Percentiles rank a stretch among this genome's conserved stretches.
phyloP scores from a whole-genome alignment of 495 filamentous ascomycete species.

The Penicillium taxi region DNA sequence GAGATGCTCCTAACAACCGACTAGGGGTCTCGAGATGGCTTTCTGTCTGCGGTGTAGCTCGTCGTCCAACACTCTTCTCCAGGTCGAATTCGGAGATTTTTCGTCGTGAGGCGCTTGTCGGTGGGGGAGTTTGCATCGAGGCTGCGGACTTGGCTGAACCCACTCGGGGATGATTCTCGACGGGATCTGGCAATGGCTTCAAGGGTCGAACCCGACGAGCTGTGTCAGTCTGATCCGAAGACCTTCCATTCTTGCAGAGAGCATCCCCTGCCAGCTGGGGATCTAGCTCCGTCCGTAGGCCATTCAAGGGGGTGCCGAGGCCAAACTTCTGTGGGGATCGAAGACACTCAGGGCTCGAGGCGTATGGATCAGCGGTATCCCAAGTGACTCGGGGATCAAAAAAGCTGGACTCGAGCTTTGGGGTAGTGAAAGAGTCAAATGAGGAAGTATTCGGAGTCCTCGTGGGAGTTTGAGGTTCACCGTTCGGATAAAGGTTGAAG shows the following conservation, averaged over 20 bases:
- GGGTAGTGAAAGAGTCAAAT: constrained; percentile 61
- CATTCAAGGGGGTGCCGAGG: constrained; percentile 26
- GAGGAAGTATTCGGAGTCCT: constrained; percentile 60
- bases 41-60: constrained; percentile 17
- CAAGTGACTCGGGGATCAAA: constrained; percentile 46
- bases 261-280: neutral
- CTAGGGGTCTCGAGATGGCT: constrained; percentile 36
- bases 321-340: constrained; percentile 43
- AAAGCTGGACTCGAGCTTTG: constrained; percentile 50
- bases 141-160: constrained; percentile 43
- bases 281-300: constrained; percentile 29
- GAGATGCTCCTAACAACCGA: constrained; percentile 36
- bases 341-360: constrained; percentile 46
- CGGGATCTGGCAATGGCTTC: constrained; percentile 31
- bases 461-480: constrained; percentile 69
- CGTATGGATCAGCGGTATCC: constrained; percentile 47
- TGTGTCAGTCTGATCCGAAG: constrained; percentile 34
- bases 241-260: constrained; percentile 42
- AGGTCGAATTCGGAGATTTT: constrained; percentile 34
- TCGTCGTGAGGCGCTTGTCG: constrained; percentile 49
- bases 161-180: constrained; percentile 30
- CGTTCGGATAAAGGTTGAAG: constrained; percentile 72
- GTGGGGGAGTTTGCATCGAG: constrained; percentile 61
- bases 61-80: constrained; percentile 17
- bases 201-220: constrained; percentile 29